phyloP scores from a whole-genome alignment of 352 stramenopile genomes.

The Globisporangium cederbergense region DNA sequence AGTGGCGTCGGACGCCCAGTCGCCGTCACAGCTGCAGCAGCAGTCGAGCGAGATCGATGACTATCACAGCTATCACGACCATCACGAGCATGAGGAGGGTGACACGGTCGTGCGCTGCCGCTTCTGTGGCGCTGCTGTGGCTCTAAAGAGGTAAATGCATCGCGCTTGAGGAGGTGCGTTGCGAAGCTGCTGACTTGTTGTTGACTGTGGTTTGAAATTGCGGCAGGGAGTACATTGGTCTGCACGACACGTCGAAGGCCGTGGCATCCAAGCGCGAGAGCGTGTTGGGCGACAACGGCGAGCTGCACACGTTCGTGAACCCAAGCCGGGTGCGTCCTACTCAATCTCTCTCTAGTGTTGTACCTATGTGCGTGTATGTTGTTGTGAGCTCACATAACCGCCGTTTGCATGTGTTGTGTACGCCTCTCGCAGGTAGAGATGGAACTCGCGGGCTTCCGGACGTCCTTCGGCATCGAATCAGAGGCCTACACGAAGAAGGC shows the following conservation, averaged over 20 bases:
- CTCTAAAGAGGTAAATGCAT: constrained; percentile 48
- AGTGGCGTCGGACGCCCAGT: not conserved
- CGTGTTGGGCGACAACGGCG: constrained; percentile 40
- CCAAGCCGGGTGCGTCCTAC: constrained; percentile 44
- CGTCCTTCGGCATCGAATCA: constrained; percentile 47
- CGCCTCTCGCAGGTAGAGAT: constrained; percentile 52
- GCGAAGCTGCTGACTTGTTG: not conserved
- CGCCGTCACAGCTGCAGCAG: not conserved
- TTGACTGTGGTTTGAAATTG: not conserved
- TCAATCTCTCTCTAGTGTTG: not conserved
- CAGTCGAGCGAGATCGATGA: not conserved
- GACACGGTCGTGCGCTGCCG: constrained; percentile 65
- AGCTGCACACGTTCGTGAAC: constrained; percentile 81
- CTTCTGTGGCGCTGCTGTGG: constrained; percentile 68
- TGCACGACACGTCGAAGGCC: constrained; percentile 74
- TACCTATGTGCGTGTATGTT: not conserved
- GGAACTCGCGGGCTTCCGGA: constrained; percentile 70
- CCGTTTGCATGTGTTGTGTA: constrained; percentile 1
- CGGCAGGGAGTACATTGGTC: constrained; percentile 63
- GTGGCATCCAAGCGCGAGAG: constrained; percentile 48
- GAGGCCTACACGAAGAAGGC: constrained; percentile 69
- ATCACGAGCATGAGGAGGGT: constrained; percentile 17
- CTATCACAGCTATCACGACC: constrained; percentile 14
- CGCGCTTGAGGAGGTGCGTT: not conserved
- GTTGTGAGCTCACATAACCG: not conserved